phyloP scores from a whole-genome alignment of 192 early-diverging fungal species.

The Coemansia pectinata region DNA sequence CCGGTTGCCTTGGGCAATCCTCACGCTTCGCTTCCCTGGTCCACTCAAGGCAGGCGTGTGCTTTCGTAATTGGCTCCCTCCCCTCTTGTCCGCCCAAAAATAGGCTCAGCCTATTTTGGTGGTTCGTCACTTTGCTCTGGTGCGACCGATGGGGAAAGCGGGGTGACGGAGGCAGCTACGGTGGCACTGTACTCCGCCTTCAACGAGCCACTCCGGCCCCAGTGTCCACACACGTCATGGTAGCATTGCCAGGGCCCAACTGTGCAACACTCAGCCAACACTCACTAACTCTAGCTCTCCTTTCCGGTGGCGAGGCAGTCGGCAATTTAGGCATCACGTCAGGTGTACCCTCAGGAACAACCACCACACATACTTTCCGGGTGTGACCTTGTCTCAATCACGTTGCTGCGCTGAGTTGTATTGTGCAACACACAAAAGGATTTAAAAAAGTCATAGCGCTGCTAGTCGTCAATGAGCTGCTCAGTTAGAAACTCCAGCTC shows the following conservation, averaged over 20 bases:
- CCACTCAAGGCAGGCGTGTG: constrained; percentile 13
- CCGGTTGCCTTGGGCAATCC: neutral
- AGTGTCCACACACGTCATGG: neutral
- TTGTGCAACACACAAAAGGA: neutral
- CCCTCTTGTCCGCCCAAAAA: neutral
- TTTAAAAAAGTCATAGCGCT: neutral
- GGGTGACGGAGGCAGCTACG: neutral
- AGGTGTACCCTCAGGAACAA: constrained; percentile 3
- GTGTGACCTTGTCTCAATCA: neutral
- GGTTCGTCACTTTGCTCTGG: neutral
- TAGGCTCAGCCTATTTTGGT: neutral
- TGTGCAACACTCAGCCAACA: neutral
- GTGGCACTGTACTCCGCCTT: neutral
- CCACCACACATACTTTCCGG: neutral
- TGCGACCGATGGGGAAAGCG: neutral
- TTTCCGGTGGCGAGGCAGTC: neutral
- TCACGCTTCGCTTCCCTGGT: neutral
- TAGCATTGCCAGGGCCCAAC: constrained; percentile 1
- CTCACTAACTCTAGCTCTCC: neutral
- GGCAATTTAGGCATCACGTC: constrained; percentile 1
- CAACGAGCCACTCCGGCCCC: neutral
- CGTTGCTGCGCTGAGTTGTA: neutral
- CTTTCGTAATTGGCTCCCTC: constrained; percentile 7
- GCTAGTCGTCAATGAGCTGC: constrained; percentile 10
- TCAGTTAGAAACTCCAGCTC: constrained; percentile 34